phyloP scores from a whole-genome alignment of 352 stramenopile genomes.

The Globisporangium cystogenes region DNA sequence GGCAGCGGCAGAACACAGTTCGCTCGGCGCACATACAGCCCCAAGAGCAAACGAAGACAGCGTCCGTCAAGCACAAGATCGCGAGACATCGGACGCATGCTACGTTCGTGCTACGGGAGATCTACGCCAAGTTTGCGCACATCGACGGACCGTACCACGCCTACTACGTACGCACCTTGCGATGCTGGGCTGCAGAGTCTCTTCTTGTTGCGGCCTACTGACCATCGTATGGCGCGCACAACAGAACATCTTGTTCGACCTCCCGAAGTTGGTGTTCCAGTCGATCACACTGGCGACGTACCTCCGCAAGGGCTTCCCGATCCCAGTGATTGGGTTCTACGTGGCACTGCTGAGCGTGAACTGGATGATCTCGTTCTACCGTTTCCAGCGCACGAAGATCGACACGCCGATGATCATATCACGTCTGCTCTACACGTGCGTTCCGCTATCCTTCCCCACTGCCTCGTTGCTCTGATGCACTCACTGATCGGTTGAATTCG shows the following conservation, averaged over 20 bases:
- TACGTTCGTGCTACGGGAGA: slow-evolving; percentile 8
- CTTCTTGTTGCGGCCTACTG: no score
- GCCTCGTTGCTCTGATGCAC: neutral
- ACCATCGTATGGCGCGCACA: no score
- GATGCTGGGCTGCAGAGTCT: no score
- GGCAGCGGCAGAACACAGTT: slow-evolving; percentile 1
- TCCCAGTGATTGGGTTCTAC: slow-evolving; percentile 35
- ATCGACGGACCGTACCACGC: slow-evolving; percentile 33
- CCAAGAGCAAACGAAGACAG: neutral
- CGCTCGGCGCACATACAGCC: neutral
- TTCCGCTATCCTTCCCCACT: neutral
- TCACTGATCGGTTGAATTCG: no score
- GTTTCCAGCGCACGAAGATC: slow-evolving; percentile 30
- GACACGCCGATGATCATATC: slow-evolving; percentile 25
- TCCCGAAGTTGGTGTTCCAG: slow-evolving; percentile 41
- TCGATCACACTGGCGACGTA: slow-evolving; percentile 30
- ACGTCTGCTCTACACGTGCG: slow-evolving; percentile 37
- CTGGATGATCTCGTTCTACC: slow-evolving; percentile 42
- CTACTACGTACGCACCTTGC: slow-evolving; percentile 38
- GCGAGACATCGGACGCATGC: slow-evolving; percentile 4
- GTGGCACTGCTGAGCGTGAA: slow-evolving; percentile 29
- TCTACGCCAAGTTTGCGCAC: slow-evolving; percentile 20
- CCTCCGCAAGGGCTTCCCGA: slow-evolving; percentile 33
- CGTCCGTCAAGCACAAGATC: neutral
- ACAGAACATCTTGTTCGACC: slow-evolving; percentile 19